phyloP scores from a whole-genome alignment of 148 eudicot genomes.

The Cornus kousa region DNA sequence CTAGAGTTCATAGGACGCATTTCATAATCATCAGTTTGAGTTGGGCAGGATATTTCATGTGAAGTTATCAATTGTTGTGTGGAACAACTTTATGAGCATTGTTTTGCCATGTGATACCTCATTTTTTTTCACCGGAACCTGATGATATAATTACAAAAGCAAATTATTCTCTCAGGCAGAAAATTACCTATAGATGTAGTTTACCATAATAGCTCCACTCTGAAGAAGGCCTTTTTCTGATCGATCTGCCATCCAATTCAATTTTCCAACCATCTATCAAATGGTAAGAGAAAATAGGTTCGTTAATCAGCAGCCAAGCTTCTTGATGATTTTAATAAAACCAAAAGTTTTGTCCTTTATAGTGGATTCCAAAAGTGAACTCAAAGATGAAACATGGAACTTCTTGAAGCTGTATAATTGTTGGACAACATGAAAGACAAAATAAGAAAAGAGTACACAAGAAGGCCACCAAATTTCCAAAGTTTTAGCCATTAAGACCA shows the following conservation, averaged over 20 bases:
- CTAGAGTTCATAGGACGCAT: neutral
- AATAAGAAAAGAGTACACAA: neutral
- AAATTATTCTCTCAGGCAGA: neutral
- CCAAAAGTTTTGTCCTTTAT: neutral
- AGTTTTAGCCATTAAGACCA: neutral
- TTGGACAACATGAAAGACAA: neutral
- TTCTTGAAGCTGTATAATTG: neutral
- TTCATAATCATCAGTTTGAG: neutral
- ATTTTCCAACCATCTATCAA: constrained; percentile 66
- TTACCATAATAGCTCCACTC: constrained; percentile 92
- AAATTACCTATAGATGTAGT: constrained; percentile 75
- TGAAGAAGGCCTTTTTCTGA: constrained; percentile 81
- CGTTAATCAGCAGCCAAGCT: neutral
- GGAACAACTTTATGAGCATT: neutral
- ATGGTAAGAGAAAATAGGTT: neutral
- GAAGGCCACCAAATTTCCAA: neutral
- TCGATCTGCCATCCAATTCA: constrained; percentile 94
- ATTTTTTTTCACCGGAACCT: neutral
- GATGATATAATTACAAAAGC: neutral
- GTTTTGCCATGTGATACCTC: neutral
- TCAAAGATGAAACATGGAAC: neutral
- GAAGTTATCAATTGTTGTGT: too few species aligned
- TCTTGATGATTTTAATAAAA: neutral
- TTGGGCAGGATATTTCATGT: too few species aligned
- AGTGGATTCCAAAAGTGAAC: neutral